Base-by-base conservation (phyloP, 805 yeast genomes). In the Nakazawaea molendinolei region DNA sequence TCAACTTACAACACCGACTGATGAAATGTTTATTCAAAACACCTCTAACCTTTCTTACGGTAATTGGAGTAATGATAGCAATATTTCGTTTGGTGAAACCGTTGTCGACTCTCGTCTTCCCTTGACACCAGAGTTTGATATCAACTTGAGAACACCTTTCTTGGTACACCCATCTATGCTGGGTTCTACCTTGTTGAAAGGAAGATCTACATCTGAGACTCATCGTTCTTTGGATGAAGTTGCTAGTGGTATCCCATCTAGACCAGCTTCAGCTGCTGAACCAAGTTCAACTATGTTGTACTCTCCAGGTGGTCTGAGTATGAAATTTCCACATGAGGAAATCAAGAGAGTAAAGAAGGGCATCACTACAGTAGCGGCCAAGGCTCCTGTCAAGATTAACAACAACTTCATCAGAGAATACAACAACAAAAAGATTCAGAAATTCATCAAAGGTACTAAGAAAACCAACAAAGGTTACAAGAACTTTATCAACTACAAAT, bases 381-480 rank as follows among this genome's bases (percentile, higher is more conserved):
- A n/a, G n/a, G n/a, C n/a, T n/a, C n/a, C n/a, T n/a, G n/a, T 25
- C 28, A 8, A 27, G 5, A 21, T 32, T 3, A 27, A 32, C 19
- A 21, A 13, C 26, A 31, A 15, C 14, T 37, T 36, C 21, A 36
- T 36, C 18, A 31, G 34, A 21, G 39, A 36, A 23, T 36, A 36
- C 15, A 22, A 36, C 13, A 24, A 31, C 14, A 31, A 31, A 21
- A 36, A 31, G 25, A 27, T 36, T 6, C 21, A n/a, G 12, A 36
- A 31, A 14, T 31, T 31, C 28, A 36, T 31, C 17, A 36, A 31
- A 12, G 39, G 34, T n/a, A 33, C 38, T 12, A 38, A 38, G 28
- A 38, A 38, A 15, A 38, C 41, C 10, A 38, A 38, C 17, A 31
- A 26, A 29, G 41, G 41, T 24, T 38, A 32, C 34, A 38, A 33